Conservation (phyloP, 768 basidiomycete species). For the Lactarius evosmus region DNA sequence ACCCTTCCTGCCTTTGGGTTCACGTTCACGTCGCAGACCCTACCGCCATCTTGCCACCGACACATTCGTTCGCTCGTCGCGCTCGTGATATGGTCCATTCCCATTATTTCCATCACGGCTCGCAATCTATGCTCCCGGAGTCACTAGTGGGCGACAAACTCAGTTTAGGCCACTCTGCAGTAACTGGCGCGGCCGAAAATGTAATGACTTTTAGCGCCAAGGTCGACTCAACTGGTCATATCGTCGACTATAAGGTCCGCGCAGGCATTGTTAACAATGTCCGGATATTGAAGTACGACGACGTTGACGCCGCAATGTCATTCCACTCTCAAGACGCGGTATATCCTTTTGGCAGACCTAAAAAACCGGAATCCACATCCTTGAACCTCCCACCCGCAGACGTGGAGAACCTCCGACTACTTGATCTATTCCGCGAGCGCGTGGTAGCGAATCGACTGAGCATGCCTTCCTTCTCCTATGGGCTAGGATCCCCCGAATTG, state of each 20-base stretch:
- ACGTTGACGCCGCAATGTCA: constrained; percentile 55
- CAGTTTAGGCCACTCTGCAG: constrained; percentile 43
- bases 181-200: constrained; percentile 43
- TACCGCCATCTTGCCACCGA: constrained; percentile 69
- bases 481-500: constrained; percentile 13
- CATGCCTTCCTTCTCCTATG: constrained; percentile 1
- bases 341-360: constrained; percentile 46
- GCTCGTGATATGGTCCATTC: constrained; percentile 55
- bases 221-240: constrained; percentile 56
- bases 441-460: constrained; percentile 6
- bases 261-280: constrained; percentile 75
- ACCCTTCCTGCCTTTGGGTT: constrained; percentile 67
- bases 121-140: constrained; percentile 71
- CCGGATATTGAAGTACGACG: constrained; percentile 58
- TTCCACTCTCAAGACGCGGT: neutral
- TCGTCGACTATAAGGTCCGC: constrained; percentile 65
- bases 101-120: constrained; percentile 61
- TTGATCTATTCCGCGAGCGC: constrained; percentile 32
- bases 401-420: constrained; percentile 33
- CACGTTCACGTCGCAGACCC: constrained; percentile 95
- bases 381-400: constrained; percentile 12
- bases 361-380: constrained; percentile 14
- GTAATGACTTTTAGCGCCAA: constrained; percentile 81
- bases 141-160: constrained; percentile 49
- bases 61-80: constrained; percentile 54